Evolutionary conservation across 2,329 filamentous ascomycete genomes (phyloP).

Genomic region (Epichloe aotearoae): DNA sequence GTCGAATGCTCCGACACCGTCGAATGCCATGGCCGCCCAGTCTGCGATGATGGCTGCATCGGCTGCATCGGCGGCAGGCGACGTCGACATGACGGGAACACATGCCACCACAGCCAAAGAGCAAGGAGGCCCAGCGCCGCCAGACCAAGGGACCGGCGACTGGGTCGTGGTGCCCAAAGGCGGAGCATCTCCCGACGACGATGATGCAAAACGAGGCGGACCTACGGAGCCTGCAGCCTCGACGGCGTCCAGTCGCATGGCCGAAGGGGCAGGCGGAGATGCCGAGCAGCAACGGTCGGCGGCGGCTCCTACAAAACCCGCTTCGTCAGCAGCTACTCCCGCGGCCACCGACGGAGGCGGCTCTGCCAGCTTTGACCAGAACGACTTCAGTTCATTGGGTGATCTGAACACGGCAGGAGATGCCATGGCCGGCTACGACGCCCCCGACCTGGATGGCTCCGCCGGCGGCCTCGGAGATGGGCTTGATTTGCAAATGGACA

Average conservation of each 20-base stretch:
- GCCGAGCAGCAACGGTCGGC: conserved; percentile 11
- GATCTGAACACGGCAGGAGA: conserved; percentile 61
- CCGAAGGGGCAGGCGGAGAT: not conserved
- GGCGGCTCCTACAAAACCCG: conserved; percentile 20
- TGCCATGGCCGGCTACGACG: conserved; percentile 53
- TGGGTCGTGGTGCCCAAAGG: conserved; percentile 66
- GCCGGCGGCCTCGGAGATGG: conserved; percentile 39
- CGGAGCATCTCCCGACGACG: conserved; percentile 29
- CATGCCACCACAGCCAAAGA: conserved; percentile 20
- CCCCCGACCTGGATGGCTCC: conserved; percentile 34
- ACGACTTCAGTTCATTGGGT: conserved; percentile 50
- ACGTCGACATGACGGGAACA: conserved; percentile 41
- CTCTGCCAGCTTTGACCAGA: conserved; percentile 36
- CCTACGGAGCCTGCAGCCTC: not conserved
- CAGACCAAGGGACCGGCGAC: conserved; percentile 43
- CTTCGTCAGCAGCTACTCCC: conserved; percentile 32
- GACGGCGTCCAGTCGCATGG: not conserved
- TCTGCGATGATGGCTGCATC: conserved; percentile 1
- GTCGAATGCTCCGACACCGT: conserved; percentile 45
- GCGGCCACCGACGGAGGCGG: conserved; percentile 27
- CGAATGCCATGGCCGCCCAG: conserved; percentile 19
- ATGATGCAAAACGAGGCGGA: conserved; percentile 5
- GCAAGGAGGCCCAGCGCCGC: conserved; percentile 26
- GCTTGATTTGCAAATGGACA: conserved; percentile 48
- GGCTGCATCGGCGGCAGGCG: conserved; percentile 12